Percentiles rank a stretch among this genome's conserved stretches.
These are phyloP conservation scores for Leccinum rimulosum DNA, from an alignment of 768 basidiomycete species.

Conservation along the genomic window DNA sequence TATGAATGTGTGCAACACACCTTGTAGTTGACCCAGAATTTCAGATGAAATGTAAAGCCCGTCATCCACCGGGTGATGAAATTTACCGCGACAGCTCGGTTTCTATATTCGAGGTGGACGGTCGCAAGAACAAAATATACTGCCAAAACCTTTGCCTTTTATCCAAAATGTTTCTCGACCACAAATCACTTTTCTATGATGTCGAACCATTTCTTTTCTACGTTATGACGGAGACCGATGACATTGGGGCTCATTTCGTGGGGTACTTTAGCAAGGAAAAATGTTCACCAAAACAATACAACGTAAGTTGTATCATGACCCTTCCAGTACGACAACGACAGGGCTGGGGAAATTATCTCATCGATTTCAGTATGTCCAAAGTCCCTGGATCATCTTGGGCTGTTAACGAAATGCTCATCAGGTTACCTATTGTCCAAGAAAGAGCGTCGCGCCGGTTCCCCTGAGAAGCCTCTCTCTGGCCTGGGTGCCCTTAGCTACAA, in stretches of 20 bases:
- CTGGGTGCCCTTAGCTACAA: constrained; percentile 93
- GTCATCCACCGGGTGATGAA: constrained; percentile 97
- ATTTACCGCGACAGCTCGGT: constrained; percentile 89
- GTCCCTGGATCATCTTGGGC: constrained; percentile 7
- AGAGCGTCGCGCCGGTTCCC: constrained; percentile 85
- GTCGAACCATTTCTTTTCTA: constrained; percentile 99
- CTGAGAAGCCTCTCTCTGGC: constrained; percentile 92
- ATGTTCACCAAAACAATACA: constrained; percentile 91
- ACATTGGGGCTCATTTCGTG: constrained; percentile 87
- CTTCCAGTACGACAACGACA: constrained; percentile 90
- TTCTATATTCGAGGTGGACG: constrained; percentile 97
- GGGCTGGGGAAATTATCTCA: constrained; percentile 96
- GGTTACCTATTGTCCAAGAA: constrained; percentile 97
- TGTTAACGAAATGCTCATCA: constrained; percentile 31
- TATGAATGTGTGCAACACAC: background rate
- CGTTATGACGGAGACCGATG: constrained; percentile 91
- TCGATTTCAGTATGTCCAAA: constrained; percentile 81
- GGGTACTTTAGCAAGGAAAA: constrained; percentile 99
- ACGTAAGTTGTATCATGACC: constrained; percentile 99
- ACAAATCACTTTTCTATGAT: constrained; percentile 98
- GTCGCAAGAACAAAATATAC: constrained; percentile 99
- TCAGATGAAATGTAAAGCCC: constrained; percentile 91
- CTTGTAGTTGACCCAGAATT: constrained; percentile 13
- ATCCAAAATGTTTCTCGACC: constrained; percentile 98
- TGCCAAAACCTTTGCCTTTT: constrained; percentile 97